Conservation (phyloP, 371 early-diverging fungal species). For the Lichtheimia hyalospora region DNA sequence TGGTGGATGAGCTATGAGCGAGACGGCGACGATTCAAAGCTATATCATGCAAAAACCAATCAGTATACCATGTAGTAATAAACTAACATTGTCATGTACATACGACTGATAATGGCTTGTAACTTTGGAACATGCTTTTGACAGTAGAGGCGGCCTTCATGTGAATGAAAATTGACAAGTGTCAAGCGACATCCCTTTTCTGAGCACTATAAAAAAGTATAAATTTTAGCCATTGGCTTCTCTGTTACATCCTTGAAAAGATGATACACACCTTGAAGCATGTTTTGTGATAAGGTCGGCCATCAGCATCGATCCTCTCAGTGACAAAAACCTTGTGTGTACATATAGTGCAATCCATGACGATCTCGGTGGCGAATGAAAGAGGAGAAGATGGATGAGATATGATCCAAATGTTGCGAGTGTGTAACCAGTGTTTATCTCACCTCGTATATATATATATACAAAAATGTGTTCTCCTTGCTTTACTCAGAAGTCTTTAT, state of each 20-base stretch:
- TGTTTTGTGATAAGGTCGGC: conserved; percentile 55
- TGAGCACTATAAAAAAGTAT: conserved; percentile 16
- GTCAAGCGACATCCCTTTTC: conserved; percentile 40
- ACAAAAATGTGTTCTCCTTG: too few species aligned
- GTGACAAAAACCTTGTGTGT: conserved; percentile 59
- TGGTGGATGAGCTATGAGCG: too few species aligned
- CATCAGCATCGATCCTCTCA: conserved; percentile 64
- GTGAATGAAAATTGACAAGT: conserved; percentile 34
- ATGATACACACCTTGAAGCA: conserved; percentile 52
- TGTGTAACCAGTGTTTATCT: too few species aligned
- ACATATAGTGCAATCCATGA: conserved; percentile 51
- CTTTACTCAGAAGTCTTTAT: too few species aligned
- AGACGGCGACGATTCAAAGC: too few species aligned
- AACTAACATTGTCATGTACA: background rate
- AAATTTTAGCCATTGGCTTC: background rate
- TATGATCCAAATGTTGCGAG: too few species aligned
- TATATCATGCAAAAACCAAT: too few species aligned
- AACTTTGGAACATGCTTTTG: conserved; percentile 46
- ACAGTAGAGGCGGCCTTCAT: conserved; percentile 31
- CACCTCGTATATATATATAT: conserved; percentile 1
- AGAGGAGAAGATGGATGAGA: too few species aligned
- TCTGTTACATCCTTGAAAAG: background rate
- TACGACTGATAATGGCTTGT: conserved; percentile 26
- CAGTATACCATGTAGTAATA: too few species aligned
- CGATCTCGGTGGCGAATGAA: too few species aligned